A percentile compares a stretch with the other conserved stretches of the same genome.
These are phyloP conservation scores for Exophiala xenobiotica DNA, from an alignment of 2,329 filamentous ascomycete genomes.

Conservation along the genomic window DNA sequence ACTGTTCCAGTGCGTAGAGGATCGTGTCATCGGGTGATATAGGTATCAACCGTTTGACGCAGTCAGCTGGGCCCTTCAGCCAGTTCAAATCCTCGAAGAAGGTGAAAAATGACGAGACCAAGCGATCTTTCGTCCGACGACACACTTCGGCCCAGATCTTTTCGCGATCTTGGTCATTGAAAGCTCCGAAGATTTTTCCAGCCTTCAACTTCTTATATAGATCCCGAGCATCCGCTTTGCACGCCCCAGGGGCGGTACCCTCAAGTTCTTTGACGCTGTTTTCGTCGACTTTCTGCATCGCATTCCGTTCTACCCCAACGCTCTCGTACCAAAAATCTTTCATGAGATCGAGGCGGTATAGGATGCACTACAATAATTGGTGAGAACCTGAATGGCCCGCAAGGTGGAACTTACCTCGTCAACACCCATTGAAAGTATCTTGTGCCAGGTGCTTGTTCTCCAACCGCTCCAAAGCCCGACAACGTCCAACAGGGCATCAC, in stretches of 20 bases:
- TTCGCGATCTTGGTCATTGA: constrained; percentile 33
- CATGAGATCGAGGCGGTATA: constrained; percentile 36
- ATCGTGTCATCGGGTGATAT: constrained; percentile 7
- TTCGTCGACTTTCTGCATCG: constrained; percentile 33
- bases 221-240: constrained; percentile 28
- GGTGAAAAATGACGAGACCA: constrained; percentile 38
- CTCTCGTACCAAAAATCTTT: constrained; percentile 37
- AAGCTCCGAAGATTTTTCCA: constrained; percentile 37
- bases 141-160: no score
- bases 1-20: neutral
- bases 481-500: constrained; percentile 36
- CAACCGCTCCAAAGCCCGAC: constrained; percentile 36
- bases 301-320: constrained; percentile 31
- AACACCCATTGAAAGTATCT: constrained; percentile 34
- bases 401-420: constrained; percentile 36
- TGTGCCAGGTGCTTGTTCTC: constrained; percentile 33
- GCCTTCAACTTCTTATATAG: constrained; percentile 34
- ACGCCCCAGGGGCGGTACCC: constrained; percentile 34
- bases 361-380: constrained; percentile 33
- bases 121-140: no score
- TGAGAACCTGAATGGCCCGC: neutral
- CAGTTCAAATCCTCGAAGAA: constrained; percentile 43
- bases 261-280: constrained; percentile 37
- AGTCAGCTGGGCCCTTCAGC: constrained; percentile 33
- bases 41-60: constrained; percentile 29